Evolutionary conservation across 2,329 filamentous ascomycete species (phyloP).

Genomic region (Cladorrhinum sp.): DNA sequence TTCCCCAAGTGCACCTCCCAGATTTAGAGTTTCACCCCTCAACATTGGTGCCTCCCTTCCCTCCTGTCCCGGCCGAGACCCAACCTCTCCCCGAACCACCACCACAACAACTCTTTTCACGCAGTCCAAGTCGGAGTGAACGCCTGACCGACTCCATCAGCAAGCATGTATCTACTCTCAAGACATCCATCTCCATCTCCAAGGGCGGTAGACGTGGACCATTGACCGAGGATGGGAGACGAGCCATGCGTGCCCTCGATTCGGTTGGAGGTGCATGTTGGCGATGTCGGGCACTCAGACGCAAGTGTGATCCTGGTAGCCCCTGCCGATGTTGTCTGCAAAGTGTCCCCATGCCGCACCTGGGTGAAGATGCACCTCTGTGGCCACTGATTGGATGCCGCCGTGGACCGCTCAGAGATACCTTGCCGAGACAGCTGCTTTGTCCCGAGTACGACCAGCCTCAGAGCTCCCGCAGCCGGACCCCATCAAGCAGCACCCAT

Average conservation of each 20-base stretch:
- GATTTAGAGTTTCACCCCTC: background rate
- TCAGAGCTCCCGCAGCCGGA: background rate
- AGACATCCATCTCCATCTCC: slow-evolving; percentile 26
- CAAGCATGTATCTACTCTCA: slow-evolving; percentile 26
- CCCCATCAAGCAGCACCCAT: background rate
- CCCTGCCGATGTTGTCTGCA: slow-evolving; percentile 31
- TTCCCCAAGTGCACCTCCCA: slow-evolving; percentile 1
- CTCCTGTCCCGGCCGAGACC: background rate
- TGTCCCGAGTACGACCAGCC: slow-evolving; percentile 25
- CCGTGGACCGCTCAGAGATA: slow-evolving; percentile 30
- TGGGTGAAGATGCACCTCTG: slow-evolving; percentile 31
- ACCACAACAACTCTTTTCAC: slow-evolving; percentile 16
- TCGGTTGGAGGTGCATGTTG: slow-evolving; percentile 32
- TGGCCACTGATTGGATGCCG: slow-evolving; percentile 34
- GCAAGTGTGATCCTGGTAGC: slow-evolving; percentile 31
- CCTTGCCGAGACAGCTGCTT: slow-evolving; percentile 27
- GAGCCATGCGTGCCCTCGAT: slow-evolving; percentile 31
- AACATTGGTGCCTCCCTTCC: background rate
- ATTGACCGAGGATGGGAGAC: slow-evolving; percentile 30
- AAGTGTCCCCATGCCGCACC: slow-evolving; percentile 29
- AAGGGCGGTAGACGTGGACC: slow-evolving; percentile 31
- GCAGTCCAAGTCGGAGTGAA: slow-evolving; percentile 27
- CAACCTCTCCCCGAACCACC: background rate
- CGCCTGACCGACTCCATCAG: slow-evolving; percentile 26
- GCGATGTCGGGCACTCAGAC: slow-evolving; percentile 32